Percentiles rank a stretch among this genome's conserved stretches.
phyloP scores from a whole-genome alignment of 192 early-diverging fungal species.

The Rhizophagus sp. region DNA sequence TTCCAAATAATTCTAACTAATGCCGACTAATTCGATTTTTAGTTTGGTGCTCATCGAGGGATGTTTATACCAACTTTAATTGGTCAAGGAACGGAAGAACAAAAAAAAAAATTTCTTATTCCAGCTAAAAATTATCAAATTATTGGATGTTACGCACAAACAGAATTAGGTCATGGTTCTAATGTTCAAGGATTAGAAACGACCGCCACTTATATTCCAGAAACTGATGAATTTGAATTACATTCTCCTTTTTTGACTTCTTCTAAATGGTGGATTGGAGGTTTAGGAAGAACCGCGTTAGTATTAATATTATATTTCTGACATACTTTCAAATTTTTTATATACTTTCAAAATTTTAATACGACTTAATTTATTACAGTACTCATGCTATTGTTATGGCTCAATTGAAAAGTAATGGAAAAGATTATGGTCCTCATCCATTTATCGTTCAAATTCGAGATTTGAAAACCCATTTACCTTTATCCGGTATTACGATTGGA shows the following conservation, averaged over 20 bases:
- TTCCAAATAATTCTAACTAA: no score
- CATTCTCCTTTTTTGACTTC: conserved; percentile 78
- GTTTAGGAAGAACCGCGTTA: conserved; percentile 68
- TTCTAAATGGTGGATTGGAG: conserved; percentile 89
- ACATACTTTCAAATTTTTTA: no score
- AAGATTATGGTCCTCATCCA: conserved; percentile 76
- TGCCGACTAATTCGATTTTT: neutral
- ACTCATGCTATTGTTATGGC: conserved; percentile 89
- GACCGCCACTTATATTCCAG: conserved; percentile 78
- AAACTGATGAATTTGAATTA: conserved; percentile 85
- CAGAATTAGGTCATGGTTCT: conserved; percentile 77
- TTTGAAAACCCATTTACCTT: conserved; percentile 66
- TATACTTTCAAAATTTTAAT: no score
- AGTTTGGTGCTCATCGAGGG: conserved; percentile 69
- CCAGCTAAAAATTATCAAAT: conserved; percentile 73
- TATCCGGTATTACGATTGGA: conserved; percentile 78
- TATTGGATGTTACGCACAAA: conserved; percentile 86
- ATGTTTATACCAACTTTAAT: conserved; percentile 87
- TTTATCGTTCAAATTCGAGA: conserved; percentile 83
- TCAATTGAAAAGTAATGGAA: conserved; percentile 72
- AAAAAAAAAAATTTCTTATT: conserved; percentile 74
- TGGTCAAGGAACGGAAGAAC: conserved; percentile 75
- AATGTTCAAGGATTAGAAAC: conserved; percentile 91
- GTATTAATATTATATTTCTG: neutral
- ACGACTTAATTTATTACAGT: neutral